phyloP scores from a whole-genome alignment of 2,329 filamentous ascomycete genomes.

The Mycosphaerella sp. region DNA sequence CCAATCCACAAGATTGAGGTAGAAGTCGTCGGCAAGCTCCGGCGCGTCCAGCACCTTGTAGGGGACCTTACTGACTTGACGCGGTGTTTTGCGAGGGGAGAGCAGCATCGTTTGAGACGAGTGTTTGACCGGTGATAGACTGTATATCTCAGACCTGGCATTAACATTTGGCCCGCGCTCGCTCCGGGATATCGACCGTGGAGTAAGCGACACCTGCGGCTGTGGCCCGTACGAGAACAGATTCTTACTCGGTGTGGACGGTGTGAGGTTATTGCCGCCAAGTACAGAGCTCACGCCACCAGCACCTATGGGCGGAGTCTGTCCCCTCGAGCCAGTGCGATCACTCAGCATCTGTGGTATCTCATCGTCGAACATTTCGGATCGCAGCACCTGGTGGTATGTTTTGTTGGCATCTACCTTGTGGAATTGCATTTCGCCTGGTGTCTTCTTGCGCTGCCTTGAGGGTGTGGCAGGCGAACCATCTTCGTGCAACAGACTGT shows the following conservation, averaged over 20 bases:
- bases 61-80: conserved; percentile 89
- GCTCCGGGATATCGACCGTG: conserved; percentile 56
- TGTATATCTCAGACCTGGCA: conserved; percentile 87
- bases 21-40: conserved; percentile 94
- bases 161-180: conserved; percentile 84
- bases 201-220: conserved; percentile 77
- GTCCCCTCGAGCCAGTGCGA: conserved; percentile 50
- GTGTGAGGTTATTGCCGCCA: conserved; percentile 66
- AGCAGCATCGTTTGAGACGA: conserved; percentile 90
- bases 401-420: conserved; percentile 92
- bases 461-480: conserved; percentile 88
- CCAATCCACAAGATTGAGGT: conserved; percentile 96
- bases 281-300: conserved; percentile 59
- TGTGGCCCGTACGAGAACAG: conserved; percentile 79
- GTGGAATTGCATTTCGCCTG: conserved; percentile 90
- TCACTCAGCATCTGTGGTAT: conserved; percentile 69
- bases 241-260: conserved; percentile 95
- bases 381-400: conserved; percentile 78
- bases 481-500: conserved; percentile 84
- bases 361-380: conserved; percentile 85
- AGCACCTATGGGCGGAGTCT: conserved; percentile 68
- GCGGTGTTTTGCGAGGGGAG: conserved; percentile 78
- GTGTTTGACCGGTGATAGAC: conserved; percentile 85
- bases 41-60: conserved; percentile 97
- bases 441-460: conserved; percentile 77